These are phyloP conservation scores for Amanita thiersii DNA, from an alignment of 768 basidiomycete species.

Conservation along the genomic window DNA sequence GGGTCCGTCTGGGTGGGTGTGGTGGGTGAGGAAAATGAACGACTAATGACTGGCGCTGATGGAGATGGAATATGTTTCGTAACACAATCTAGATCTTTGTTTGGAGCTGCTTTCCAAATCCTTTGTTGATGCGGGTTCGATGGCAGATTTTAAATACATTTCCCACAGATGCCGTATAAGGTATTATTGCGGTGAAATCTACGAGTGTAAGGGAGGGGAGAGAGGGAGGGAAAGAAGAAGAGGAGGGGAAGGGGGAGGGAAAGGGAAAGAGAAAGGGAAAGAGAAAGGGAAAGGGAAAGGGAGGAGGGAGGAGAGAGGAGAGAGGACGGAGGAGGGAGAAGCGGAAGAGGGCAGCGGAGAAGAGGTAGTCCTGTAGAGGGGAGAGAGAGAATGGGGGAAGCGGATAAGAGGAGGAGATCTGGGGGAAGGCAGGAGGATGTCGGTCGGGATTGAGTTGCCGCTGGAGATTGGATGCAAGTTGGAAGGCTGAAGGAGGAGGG, in stretches of 20 bases:
- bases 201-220: no score
- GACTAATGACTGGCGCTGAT: neutral
- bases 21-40: neutral
- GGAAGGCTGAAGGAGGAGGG: conserved; percentile 15
- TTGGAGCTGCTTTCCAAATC: conserved; percentile 2
- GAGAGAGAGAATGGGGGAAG: conserved; percentile 6
- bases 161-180: neutral
- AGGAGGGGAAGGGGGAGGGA: conserved; percentile 3
- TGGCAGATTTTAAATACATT: neutral
- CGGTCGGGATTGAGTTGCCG: conserved; percentile 15
- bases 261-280: conserved; percentile 11
- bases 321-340: conserved; percentile 7
- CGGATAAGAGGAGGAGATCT: conserved; percentile 10
- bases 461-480: conserved; percentile 12
- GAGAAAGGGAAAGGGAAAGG: conserved; percentile 11
- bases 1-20: conserved; percentile 7
- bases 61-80: conserved; percentile 8
- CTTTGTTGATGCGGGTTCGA: conserved; percentile 2
- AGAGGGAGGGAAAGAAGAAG: conserved; percentile 6
- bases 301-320: conserved; percentile 10
- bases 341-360: conserved; percentile 12
- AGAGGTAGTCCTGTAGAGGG: no score
- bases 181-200: neutral
- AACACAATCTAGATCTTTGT: conserved; percentile 12
- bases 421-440: conserved; percentile 10